Base-by-base conservation (phyloP, 148 eudicot species). In the Chenopodium album region DNA sequence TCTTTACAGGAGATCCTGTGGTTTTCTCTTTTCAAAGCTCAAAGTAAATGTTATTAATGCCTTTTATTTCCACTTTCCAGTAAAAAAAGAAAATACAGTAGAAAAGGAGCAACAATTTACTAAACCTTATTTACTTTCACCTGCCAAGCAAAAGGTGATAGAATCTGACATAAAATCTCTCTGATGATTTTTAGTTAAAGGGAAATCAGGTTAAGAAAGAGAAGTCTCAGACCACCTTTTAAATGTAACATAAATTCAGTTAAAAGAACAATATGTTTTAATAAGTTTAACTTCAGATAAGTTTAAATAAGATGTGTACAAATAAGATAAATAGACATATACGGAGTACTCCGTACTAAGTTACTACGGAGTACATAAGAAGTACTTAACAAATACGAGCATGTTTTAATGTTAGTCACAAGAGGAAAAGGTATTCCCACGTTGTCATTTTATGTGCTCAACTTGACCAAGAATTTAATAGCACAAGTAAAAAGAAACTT, bases 121-220 rank as follows among this genome's bases (percentile, higher is more conserved):
- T 48, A 4, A 29, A 50, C 77, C 22, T 73, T 37, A 46, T 26
- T 22, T 26, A 74, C 62, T 48, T 74, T 74, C 77, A 69, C 19
- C 77, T 23, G 62, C 20, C 41, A 41, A 74, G 77, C 41, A 74
- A 50, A 74, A 26, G 63, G 66, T 22, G 26, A 50, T 63, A 50
- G 34, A 26, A 74, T 74, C 63, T 74, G 77, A 74, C 77, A 74
- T 7, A 74, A 74, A 48, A 50, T 74, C 77, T 74, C 20, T 7
- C n/a, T 26, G 63, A 28, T 50, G 41, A 74, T 74, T 74, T 20
- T 48, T 62, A 50, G 41, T 74, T 48, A 48, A 48, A 13, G 77
- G 17, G 63, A n/a, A 50, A 50, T 69, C 72, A 13, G 20, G 4
- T 14, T 31, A 0, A 41, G 44, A 41, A 31, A 16, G 46, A 32